phyloP scores from a whole-genome alignment of 176 grass and related monocot genomes.

The Cenchrus americanus region DNA sequence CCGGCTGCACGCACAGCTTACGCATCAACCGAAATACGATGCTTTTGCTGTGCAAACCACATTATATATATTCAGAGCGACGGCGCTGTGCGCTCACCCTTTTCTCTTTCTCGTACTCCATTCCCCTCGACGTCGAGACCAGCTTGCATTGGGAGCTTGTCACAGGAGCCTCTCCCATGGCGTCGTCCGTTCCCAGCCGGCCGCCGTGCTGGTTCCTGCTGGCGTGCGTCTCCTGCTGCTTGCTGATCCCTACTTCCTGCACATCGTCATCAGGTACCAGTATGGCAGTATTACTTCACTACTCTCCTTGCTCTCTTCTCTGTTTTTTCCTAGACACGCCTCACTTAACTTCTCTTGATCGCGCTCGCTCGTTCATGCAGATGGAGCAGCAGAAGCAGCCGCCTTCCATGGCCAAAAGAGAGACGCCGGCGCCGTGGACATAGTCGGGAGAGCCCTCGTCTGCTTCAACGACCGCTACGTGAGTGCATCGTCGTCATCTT shows the following conservation, averaged over 20 bases:
- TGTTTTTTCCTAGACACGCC: not conserved
- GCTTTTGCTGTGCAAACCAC: not conserved
- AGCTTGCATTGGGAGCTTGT: not conserved
- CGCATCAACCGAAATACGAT: not conserved
- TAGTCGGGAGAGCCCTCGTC: slow-evolving; percentile 45
- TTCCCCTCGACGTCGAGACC: not conserved
- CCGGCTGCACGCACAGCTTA: not conserved
- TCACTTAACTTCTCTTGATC: not conserved
- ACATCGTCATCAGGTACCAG: slow-evolving; percentile 32
- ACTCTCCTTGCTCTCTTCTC: not conserved
- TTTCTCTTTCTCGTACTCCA: not conserved
- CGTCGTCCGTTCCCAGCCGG: not conserved
- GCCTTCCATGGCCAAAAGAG: slow-evolving; percentile 19
- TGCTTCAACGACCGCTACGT: slow-evolving; percentile 63
- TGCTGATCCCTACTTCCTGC: slow-evolving; percentile 6
- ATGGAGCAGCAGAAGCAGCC: not conserved
- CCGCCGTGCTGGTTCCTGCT: not conserved
- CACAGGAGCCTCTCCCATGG: slow-evolving; percentile 1
- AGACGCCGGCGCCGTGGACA: slow-evolving; percentile 21
- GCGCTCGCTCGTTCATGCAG: not conserved
- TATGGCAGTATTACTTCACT: not conserved
- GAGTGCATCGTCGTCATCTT: not conserved
- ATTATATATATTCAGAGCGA: not conserved
- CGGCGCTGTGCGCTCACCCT: not conserved
- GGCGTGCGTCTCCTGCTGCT: not conserved